These are phyloP conservation scores for Hamamelis virginiana DNA, from an alignment of 164 flowering plant genomes.

Conservation along the genomic window DNA sequence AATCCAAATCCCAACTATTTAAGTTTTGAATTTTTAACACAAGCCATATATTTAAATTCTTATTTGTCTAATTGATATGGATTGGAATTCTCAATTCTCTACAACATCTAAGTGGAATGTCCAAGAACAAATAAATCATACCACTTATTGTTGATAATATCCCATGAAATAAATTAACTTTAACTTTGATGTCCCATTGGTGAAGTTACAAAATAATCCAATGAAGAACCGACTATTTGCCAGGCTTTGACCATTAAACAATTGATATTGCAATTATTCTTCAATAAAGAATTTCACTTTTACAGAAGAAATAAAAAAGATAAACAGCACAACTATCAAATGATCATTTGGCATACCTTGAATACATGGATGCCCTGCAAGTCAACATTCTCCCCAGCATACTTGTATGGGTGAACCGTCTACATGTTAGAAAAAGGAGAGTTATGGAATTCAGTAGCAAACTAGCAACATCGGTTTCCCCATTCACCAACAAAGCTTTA, in stretches of 20 bases:
- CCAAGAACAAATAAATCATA: no score
- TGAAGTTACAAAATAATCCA: no score
- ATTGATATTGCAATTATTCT: background rate
- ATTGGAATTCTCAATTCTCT: no score
- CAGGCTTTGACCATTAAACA: background rate
- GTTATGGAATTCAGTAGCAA: background rate
- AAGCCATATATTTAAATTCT: background rate
- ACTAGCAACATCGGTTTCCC: no score
- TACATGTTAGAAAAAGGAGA: conserved; percentile 20
- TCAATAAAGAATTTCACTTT: background rate
- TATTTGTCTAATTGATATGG: no score
- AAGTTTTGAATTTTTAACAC: background rate
- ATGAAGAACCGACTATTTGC: background rate
- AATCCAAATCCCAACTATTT: background rate
- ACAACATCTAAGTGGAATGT: no score
- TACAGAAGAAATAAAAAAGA: background rate
- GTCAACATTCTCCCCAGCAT: conserved; percentile 77
- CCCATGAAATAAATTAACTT: no score
- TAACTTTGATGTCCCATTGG: no score
- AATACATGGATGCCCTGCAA: conserved; percentile 65
- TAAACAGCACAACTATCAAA: background rate
- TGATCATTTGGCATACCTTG: conserved; percentile 48
- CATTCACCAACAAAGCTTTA: no score
- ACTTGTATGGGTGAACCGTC: conserved; percentile 66
- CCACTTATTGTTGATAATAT: no score